A percentile compares a stretch with the other conserved stretches of the same genome.
phyloP scores from a whole-genome alignment of 148 eudicot species.

The Cornus suecica region DNA sequence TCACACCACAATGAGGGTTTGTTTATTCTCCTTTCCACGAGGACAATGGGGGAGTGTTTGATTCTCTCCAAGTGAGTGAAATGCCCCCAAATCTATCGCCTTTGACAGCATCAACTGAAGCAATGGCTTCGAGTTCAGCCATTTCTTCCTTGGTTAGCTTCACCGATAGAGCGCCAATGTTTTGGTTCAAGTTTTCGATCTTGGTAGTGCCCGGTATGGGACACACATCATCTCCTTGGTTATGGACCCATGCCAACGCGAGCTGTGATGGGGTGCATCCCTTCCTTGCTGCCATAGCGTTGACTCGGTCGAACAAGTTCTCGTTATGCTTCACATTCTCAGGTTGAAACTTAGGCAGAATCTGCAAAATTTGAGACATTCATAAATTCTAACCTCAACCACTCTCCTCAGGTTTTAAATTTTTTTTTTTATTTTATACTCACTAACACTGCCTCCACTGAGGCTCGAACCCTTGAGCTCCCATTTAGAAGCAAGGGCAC shows the following conservation, averaged over 20 bases:
- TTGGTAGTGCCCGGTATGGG: conserved; percentile 5
- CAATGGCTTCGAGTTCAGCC: background rate
- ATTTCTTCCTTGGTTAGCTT: background rate
- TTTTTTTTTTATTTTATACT: no score
- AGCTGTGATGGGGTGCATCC: conserved; percentile 2
- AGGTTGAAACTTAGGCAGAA: background rate
- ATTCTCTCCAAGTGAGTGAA: background rate
- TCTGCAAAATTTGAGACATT: background rate
- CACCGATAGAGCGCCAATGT: background rate
- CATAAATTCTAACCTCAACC: no score
- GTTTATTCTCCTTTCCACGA: background rate
- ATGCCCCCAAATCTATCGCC: background rate
- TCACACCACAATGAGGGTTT: no score
- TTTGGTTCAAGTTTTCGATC: background rate
- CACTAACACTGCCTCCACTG: no score
- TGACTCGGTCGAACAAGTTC: background rate
- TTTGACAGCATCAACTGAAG: background rate
- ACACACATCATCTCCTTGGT: background rate
- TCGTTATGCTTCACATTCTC: background rate
- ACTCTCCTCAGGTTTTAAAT: no score
- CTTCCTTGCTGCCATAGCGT: background rate
- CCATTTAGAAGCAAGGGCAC: no score
- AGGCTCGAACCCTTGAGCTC: no score
- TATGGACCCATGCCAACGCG: background rate
- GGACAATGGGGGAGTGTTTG: background rate